Conservation (phyloP, 768 basidiomycete species). For the Sutorius australiensis region DNA sequence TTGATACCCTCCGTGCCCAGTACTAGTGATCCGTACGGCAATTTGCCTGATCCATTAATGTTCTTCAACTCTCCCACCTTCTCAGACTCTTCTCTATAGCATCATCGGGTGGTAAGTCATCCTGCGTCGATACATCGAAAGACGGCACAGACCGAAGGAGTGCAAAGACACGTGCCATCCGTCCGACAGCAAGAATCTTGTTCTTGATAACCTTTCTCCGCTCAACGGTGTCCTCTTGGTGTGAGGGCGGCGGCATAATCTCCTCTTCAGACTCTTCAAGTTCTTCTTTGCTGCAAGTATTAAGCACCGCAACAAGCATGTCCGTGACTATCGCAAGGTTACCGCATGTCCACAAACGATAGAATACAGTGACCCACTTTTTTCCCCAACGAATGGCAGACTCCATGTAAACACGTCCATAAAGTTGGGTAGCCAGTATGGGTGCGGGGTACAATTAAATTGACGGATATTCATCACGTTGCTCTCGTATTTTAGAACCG, state of each 20-base stretch:
- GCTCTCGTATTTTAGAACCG: constrained; percentile 97
- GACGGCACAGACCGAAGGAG: constrained; percentile 76
- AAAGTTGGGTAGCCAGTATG: constrained; percentile 98
- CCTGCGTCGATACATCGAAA: not conserved
- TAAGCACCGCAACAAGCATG: constrained; percentile 95
- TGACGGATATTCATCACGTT: constrained; percentile 99
- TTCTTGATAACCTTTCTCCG: constrained; percentile 92
- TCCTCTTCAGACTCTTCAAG: constrained; percentile 73
- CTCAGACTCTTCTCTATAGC: constrained; percentile 89
- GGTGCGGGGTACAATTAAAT: constrained; percentile 94
- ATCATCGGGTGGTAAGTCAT: not conserved
- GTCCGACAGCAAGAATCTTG: constrained; percentile 96
- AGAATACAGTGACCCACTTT: constrained; percentile 54
- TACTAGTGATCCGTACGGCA: constrained; percentile 82
- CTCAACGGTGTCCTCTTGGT: constrained; percentile 54
- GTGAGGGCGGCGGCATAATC: constrained; percentile 33
- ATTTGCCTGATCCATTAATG: constrained; percentile 69
- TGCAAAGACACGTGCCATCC: constrained; percentile 95
- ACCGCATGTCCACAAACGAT: not conserved
- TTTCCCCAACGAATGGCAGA: constrained; percentile 96
- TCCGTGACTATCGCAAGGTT: constrained; percentile 71
- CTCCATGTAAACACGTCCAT: constrained; percentile 99
- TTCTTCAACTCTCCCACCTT: constrained; percentile 95
- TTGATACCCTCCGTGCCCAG: constrained; percentile 92
- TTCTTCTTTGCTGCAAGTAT: constrained; percentile 95